A percentile compares a stretch with the other conserved stretches of the same genome.
Conservation (phyloP, 306 rosid genomes). For the Trifolium subterraneum region DNA sequence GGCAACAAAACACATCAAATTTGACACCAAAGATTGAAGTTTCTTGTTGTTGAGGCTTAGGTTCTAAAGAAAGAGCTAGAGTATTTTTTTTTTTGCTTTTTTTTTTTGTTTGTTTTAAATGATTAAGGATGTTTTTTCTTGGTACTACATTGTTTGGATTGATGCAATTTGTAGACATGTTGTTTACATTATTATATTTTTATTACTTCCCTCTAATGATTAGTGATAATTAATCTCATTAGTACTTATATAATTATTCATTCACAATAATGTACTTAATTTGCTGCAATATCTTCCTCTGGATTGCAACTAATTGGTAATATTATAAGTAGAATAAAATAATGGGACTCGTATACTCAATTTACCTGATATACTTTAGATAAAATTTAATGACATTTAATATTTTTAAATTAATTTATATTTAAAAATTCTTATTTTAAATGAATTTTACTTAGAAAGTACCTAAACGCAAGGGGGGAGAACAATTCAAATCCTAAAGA, state of each 20-base stretch:
- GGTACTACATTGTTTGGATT: slow-evolving; percentile 41
- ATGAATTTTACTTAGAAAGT: too few species aligned
- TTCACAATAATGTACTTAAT: neutral
- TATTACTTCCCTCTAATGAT: slow-evolving; percentile 6
- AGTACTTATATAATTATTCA: slow-evolving; percentile 24
- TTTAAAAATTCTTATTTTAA: too few species aligned
- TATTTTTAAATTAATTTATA: too few species aligned
- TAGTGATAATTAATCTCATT: neutral
- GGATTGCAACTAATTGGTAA: neutral
- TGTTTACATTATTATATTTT: slow-evolving; percentile 10
- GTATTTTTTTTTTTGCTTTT: slow-evolving; percentile 36
- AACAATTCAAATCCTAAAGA: too few species aligned
- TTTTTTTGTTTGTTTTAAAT: slow-evolving; percentile 7
- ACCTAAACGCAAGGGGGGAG: too few species aligned
- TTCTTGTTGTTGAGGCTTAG: slow-evolving; percentile 45
- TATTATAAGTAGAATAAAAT: neutral
- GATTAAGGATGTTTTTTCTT: slow-evolving; percentile 25
- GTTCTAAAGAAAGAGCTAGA: neutral
- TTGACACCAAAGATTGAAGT: slow-evolving; percentile 44
- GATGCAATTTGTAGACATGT: slow-evolving; percentile 29
- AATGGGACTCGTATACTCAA: too few species aligned
- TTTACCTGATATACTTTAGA: too few species aligned
- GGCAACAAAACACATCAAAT: slow-evolving; percentile 30
- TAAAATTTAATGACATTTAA: too few species aligned
- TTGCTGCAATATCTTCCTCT: neutral